Percentiles rank a stretch among this genome's conserved stretches.
Evolutionary conservation across 1,284 basidiomycete genomes (phyloP).

Genomic region (Neolentinus lepideus): DNA sequence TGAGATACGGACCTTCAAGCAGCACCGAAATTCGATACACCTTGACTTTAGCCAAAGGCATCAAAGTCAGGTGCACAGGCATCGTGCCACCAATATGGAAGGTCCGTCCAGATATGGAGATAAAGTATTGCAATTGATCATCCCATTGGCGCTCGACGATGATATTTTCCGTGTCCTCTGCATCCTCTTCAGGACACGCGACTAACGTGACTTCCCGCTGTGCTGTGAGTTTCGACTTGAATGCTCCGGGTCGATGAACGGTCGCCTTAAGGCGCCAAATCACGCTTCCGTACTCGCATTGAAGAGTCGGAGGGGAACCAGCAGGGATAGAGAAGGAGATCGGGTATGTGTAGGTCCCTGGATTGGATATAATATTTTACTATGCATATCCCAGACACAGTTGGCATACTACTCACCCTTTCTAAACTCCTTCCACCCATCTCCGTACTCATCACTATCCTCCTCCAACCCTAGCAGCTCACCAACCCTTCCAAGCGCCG

Average conservation of each 20-base stretch:
- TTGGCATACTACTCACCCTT: constrained; percentile 52
- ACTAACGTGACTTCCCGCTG: constrained; percentile 75
- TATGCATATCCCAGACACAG: not conserved
- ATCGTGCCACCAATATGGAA: constrained; percentile 82
- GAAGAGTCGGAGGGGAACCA: constrained; percentile 75
- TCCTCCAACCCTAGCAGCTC: constrained; percentile 36
- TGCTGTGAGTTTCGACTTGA: constrained; percentile 70
- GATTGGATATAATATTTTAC: constrained; percentile 1
- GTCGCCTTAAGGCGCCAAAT: constrained; percentile 78
- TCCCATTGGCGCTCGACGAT: constrained; percentile 93
- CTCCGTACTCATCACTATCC: constrained; percentile 37
- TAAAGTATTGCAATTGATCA: constrained; percentile 79
- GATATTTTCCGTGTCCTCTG: constrained; percentile 77
- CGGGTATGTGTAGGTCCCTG: constrained; percentile 92
- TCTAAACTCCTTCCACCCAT: constrained; percentile 87
- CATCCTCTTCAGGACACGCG: constrained; percentile 74
- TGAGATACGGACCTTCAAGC: constrained; percentile 66
- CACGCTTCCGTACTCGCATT: constrained; percentile 76
- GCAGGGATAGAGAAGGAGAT: constrained; percentile 86
- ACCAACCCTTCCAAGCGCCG: constrained; percentile 22
- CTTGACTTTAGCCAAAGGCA: constrained; percentile 83
- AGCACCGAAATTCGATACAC: constrained; percentile 71
- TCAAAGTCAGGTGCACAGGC: constrained; percentile 76
- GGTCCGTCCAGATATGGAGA: constrained; percentile 75
- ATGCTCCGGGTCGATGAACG: constrained; percentile 79